Evolutionary conservation across 306 rosid genomes (phyloP).

Genomic region (Sechiopsis laciniata): DNA sequence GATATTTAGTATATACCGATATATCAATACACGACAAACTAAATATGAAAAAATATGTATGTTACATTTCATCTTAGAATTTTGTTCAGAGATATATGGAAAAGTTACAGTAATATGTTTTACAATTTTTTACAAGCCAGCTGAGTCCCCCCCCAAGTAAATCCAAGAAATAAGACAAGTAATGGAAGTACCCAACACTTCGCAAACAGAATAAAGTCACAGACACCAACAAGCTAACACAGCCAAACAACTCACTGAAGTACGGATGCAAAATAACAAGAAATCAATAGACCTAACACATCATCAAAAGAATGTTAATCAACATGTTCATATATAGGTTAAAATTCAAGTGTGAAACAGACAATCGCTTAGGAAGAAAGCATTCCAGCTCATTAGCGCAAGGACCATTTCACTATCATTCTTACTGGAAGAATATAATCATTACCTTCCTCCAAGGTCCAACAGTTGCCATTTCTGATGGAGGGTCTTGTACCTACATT

Average conservation of each 20-base stretch:
- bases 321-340: not conserved
- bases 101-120: not conserved
- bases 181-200: not conserved
- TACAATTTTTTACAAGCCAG: constrained; percentile 1
- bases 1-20: not conserved
- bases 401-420: not conserved
- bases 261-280: not conserved
- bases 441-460: constrained; percentile 99
- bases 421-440: not conserved
- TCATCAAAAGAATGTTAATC: not conserved
- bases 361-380: not conserved
- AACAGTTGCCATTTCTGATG: constrained; percentile 60
- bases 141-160: not conserved
- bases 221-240: constrained; percentile 1
- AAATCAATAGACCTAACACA: not conserved
- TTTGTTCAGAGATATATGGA: not conserved
- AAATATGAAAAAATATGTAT: not conserved
- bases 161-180: not conserved
- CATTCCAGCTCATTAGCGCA: too few species aligned
- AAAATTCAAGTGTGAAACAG: not conserved
- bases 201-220: not conserved
- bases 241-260: not conserved
- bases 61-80: constrained; percentile 6
- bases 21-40: not conserved
- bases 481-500: constrained; percentile 71